Conservation (phyloP, 2,329 filamentous ascomycete genomes). For the Aspergillus fructus region DNA sequence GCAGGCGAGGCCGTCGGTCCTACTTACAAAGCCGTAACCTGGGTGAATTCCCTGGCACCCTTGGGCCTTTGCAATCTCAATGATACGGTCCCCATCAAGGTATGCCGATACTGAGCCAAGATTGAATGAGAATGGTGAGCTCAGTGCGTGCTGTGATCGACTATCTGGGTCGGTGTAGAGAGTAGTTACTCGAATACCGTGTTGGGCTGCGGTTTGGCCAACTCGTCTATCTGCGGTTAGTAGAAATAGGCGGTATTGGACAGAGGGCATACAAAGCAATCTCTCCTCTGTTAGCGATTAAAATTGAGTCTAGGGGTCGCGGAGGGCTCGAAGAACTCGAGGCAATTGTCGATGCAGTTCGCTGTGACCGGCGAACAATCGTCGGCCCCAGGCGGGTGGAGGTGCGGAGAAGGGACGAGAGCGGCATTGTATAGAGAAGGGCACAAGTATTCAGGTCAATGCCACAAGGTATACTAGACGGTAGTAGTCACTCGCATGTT, state of each 20-base stretch:
- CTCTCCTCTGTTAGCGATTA: conserved; percentile 96
- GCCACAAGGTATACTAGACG: conserved; percentile 3
- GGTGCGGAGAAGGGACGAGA: conserved; percentile 43
- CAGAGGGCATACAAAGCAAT: conserved; percentile 68
- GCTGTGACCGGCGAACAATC: conserved; percentile 26
- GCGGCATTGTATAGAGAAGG: conserved; percentile 28
- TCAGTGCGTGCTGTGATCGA: conserved; percentile 80
- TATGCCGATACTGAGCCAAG: conserved; percentile 83
- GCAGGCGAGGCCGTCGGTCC: neutral
- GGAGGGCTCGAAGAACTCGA: conserved; percentile 22
- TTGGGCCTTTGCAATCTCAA: conserved; percentile 79
- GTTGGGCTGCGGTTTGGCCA: conserved; percentile 78
- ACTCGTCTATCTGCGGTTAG: conserved; percentile 60
- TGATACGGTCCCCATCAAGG: conserved; percentile 89
- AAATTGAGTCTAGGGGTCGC: conserved; percentile 66
- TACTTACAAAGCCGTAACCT: conserved; percentile 77
- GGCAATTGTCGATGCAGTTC: conserved; percentile 31
- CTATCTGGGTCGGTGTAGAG: conserved; percentile 93
- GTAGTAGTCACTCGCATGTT: conserved; percentile 13
- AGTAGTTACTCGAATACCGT: conserved; percentile 90
- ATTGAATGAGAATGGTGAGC: conserved; percentile 78
- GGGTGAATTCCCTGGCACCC: conserved; percentile 91
- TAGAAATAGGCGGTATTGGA: neutral
- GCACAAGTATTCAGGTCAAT: conserved; percentile 7
- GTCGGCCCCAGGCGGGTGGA: conserved; percentile 34